A percentile compares a stretch with the other conserved stretches of the same genome.
phyloP scores from a whole-genome alignment of 345 rosid genomes.

The Triadica sebifera region DNA sequence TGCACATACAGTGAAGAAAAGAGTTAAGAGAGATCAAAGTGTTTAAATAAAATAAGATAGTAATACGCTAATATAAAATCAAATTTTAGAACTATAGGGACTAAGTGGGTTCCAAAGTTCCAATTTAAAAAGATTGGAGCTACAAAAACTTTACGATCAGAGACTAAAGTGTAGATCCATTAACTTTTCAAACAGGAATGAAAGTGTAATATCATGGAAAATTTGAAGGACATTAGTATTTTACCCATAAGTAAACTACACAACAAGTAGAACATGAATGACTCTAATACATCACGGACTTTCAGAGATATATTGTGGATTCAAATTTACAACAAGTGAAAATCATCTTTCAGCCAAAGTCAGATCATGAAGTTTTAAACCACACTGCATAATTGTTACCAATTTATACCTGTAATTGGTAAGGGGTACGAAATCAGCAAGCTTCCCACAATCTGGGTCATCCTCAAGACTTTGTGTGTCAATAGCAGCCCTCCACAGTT shows the following conservation, averaged over 20 bases:
- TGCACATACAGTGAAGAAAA: neutral
- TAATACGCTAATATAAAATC: neutral
- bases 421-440: slow-evolving; percentile 69
- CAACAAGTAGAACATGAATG: neutral
- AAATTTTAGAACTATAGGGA: neutral
- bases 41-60: too few relatives aligned
- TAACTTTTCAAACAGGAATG: neutral
- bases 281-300: neutral
- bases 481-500: slow-evolving; percentile 92
- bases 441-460: slow-evolving; percentile 73
- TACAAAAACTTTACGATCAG: too few relatives aligned
- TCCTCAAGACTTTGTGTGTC: slow-evolving; percentile 90
- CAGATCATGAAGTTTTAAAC: neutral
- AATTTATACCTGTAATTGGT: slow-evolving; percentile 71
- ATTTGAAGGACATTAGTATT: neutral
- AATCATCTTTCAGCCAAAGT: neutral
- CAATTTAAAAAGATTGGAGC: neutral
- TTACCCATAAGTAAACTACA: neutral
- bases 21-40: neutral
- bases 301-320: neutral
- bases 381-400: neutral
- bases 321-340: neutral
- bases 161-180: neutral
- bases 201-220: neutral
- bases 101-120: neutral